phyloP scores from a whole-genome alignment of 768 basidiomycete genomes.

The Lactifluus hygrophoroides region DNA sequence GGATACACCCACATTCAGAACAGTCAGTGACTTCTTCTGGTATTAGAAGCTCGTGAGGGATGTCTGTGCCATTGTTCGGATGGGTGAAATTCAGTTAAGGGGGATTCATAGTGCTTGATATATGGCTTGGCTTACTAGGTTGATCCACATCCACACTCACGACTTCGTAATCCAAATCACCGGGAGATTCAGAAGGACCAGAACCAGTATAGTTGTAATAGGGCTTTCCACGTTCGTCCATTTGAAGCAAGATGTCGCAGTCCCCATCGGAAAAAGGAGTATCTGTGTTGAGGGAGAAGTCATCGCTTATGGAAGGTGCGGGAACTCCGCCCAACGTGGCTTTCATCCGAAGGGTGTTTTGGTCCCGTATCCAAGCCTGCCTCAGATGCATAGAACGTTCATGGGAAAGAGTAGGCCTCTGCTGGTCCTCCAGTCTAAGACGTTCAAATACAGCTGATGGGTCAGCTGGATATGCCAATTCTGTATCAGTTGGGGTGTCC shows the following conservation, averaged over 20 bases:
- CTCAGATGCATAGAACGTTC: not conserved
- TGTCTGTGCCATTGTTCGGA: constrained; percentile 19
- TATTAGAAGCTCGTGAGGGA: constrained; percentile 42
- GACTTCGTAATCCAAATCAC: constrained; percentile 8
- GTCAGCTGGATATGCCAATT: not conserved
- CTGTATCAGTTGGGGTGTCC: not conserved
- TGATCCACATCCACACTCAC: not conserved
- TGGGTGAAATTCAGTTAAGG: not conserved
- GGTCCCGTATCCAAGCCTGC: constrained; percentile 14
- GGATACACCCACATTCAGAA: constrained; percentile 64
- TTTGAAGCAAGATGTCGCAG: constrained; percentile 2
- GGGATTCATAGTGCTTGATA: not conserved
- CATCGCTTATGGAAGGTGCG: constrained; percentile 12
- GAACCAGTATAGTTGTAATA: constrained; percentile 4
- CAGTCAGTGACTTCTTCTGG: constrained; percentile 66
- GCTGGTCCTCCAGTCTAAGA: constrained; percentile 10
- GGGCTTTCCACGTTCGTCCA: constrained; percentile 8
- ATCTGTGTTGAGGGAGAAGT: constrained; percentile 19
- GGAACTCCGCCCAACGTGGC: not conserved
- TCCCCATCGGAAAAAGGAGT: constrained; percentile 6
- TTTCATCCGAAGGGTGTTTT: not conserved
- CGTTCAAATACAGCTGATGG: constrained; percentile 15
- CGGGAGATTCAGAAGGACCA: constrained; percentile 11
- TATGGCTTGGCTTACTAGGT: not conserved
- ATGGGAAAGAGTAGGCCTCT: not conserved